These are phyloP conservation scores for Hyaloperonospora brassicae DNA, from an alignment of 352 stramenopile species.

Conservation along the genomic window DNA sequence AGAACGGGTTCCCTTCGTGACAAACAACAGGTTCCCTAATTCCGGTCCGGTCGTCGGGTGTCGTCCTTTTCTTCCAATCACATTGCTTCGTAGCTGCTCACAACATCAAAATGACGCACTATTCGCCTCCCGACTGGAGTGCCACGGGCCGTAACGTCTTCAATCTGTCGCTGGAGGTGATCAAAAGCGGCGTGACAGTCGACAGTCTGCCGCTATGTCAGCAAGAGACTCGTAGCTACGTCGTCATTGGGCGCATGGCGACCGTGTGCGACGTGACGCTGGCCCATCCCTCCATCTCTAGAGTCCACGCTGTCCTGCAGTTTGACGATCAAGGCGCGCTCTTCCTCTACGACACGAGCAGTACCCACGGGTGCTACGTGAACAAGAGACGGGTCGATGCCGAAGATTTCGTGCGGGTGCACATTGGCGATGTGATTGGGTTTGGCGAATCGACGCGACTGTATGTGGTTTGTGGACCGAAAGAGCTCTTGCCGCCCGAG, in stretches of 20 bases:
- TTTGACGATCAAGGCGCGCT: constrained; percentile 59
- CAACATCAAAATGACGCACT: constrained; percentile 22
- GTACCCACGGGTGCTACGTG: constrained; percentile 79
- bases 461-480: constrained; percentile 67
- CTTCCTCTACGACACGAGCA: constrained; percentile 66
- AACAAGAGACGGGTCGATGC: constrained; percentile 63
- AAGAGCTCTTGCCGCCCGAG: constrained; percentile 59
- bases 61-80: background rate
- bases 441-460: constrained; percentile 85
- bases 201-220: constrained; percentile 37
- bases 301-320: constrained; percentile 62
- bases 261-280: constrained; percentile 60
- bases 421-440: constrained; percentile 77
- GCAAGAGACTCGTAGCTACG: constrained; percentile 26
- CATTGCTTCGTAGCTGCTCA: background rate
- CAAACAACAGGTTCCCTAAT: too few species aligned
- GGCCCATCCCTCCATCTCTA: constrained; percentile 69
- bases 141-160: constrained; percentile 38
- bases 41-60: background rate
- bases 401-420: constrained; percentile 47
- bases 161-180: constrained; percentile 56
- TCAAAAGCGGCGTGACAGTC: constrained; percentile 52
- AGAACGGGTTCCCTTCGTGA: too few species aligned
- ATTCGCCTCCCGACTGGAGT: constrained; percentile 47
- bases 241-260: constrained; percentile 51